A percentile compares a stretch with the other conserved stretches of the same genome.
Conservation (phyloP, 2,329 filamentous ascomycete species). For the Alternaria solani region DNA sequence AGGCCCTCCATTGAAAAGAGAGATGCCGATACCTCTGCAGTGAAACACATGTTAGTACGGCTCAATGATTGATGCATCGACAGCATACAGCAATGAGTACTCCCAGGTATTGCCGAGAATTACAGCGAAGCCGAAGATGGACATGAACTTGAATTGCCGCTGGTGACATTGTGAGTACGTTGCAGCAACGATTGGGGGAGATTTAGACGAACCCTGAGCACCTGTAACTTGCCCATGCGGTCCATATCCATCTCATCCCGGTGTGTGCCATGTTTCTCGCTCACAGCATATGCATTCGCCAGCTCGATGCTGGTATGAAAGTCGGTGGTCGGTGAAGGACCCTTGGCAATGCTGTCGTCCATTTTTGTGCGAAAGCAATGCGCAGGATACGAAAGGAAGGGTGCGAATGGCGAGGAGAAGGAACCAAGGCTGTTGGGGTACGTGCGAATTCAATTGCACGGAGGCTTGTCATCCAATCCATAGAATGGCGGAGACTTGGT, state of each 20-base stretch:
- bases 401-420: neutral
- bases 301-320: constrained; percentile 7
- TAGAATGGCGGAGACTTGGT: neutral
- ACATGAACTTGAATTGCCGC: constrained; percentile 24
- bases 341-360: constrained; percentile 3
- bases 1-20: constrained; percentile 17
- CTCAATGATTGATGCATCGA: accelerated
- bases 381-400: neutral
- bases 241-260: constrained; percentile 28
- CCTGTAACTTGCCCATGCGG: constrained; percentile 30
- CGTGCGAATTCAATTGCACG: neutral
- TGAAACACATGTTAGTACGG: neutral
- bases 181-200: neutral
- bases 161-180: constrained; percentile 1
- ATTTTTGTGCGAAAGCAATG: neutral
- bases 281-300: neutral
- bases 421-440: neutral
- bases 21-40: constrained; percentile 7
- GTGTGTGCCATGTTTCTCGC: constrained; percentile 7
- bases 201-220: constrained; percentile 14
- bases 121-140: constrained; percentile 23
- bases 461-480: neutral
- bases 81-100: constrained; percentile 21
- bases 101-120: constrained; percentile 28
- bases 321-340: neutral